Conservation (phyloP, 1,139 yeast genomes). For the Saccharomyces hybrid region DNA sequence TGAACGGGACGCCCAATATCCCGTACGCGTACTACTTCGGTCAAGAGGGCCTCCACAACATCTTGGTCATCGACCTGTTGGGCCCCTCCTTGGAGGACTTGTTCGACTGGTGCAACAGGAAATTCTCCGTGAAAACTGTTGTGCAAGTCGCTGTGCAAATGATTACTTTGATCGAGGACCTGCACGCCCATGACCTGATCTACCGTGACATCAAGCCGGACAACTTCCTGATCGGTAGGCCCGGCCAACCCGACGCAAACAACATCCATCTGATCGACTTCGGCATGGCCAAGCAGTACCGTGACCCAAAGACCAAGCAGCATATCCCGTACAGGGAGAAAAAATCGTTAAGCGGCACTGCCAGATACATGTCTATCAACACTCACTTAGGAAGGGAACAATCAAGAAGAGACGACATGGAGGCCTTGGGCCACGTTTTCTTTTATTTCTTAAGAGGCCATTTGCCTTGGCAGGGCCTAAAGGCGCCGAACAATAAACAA, state of each 20-base stretch:
- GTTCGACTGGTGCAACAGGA: conserved; percentile 75
- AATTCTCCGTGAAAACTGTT: conserved; percentile 58
- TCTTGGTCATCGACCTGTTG: conserved; percentile 60
- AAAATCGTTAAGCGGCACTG: conserved; percentile 94
- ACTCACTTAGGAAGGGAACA: conserved; percentile 97
- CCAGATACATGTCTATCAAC: conserved; percentile 90
- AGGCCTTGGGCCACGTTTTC: conserved; percentile 88
- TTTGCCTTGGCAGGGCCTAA: conserved; percentile 97
- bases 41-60: conserved; percentile 72
- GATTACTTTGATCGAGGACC: conserved; percentile 57
- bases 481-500: conserved; percentile 75
- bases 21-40: conserved; percentile 76
- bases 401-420: conserved; percentile 92
- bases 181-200: conserved; percentile 62
- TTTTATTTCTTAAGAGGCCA: conserved; percentile 93
- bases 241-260: conserved; percentile 56
- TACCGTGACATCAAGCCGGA: conserved; percentile 86
- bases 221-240: conserved; percentile 90
- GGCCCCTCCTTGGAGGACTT: conserved; percentile 75
- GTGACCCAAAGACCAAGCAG: conserved; percentile 91
- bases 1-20: conserved; percentile 54
- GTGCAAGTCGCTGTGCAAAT: conserved; percentile 68
- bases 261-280: conserved; percentile 93
- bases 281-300: conserved; percentile 89
- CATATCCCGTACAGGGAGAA: conserved; percentile 96